Evolutionary conservation across 23 red algal genomes (phyloP), one percentile per base, ranked within the genome.

Genomic region (Gracilaria domingensis): DNA sequence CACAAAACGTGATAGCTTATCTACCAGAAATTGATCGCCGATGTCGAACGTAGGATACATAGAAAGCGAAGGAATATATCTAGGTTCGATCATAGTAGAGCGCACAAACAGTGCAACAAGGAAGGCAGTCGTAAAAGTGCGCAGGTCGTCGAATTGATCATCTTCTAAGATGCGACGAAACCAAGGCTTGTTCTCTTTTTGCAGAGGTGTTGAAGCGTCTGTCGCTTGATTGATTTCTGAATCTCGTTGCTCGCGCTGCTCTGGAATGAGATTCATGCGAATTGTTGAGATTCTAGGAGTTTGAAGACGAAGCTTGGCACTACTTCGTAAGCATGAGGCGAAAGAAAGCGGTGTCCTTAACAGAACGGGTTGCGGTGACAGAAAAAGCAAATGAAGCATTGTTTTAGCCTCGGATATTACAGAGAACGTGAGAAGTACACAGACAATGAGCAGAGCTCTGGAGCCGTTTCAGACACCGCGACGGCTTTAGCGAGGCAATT

Each of bases 31-130:
- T 80, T 99, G 97, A 35, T 99, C 97, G 49, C 97, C 97, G 37
- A 99, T 81, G 11, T 85, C 85, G 67, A 99, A 95, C 24, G 97
- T 99, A 8, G 97, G 97, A 42, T 85, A 95, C 97, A 99, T 99
- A 69, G 94, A 96, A 36, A 96, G 72, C 9, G 89, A 94, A 36
- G 97, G 97, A 75, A 99, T 99, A 49, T 94, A 99, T 45, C 97
- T 85, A 18, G 97, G 97, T 82, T 99, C 97, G 33, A 96, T 59
- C 30, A 96, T 90, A 12, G 94, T 91, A 24, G 37, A 37, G 26
- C 97, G 89, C 25, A 99, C 34, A 28, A 89, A 64, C 39, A 94
- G n/a, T 24, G 97, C 97, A 30, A 95, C 80, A 20, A 75, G 25
- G 79, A 99, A 99, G 39, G 97, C 84, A 12, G 86, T 79, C 24